Evolutionary conservation across 2,329 filamentous ascomycete genomes (phyloP), one percentile per base, ranked within the genome.

Genomic region (Laburnicola sp.): DNA sequence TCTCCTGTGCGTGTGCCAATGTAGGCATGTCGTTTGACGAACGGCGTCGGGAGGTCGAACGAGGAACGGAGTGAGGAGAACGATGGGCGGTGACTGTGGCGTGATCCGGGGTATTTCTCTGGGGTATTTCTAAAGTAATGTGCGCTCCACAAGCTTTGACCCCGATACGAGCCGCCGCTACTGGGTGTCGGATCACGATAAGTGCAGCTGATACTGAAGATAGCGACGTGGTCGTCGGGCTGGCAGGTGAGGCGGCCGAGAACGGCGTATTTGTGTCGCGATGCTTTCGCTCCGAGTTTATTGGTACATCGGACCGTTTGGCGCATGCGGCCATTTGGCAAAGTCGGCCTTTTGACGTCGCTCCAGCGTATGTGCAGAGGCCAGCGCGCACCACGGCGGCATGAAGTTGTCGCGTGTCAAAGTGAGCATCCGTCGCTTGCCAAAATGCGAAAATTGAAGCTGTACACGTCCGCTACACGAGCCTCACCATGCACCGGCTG

Each of bases 11-110:
- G 30, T 51, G 46, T 23, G 59, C 63, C 55, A 66, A 62, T 56
- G 64, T 45, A 50, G 69, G 54, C 69, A 71, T 71, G 39, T 59
- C 57, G 58, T 23, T 42, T 28, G 31, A 36, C 21, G 43, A 45
- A 27, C 38, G 37, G 26, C 16, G 11, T 16, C 16, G 46, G 41
- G 46, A 47, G 50, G 32, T 49, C 42, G 37, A 40, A 21, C 30
- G 32, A 36, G 31, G 34, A 39, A 16, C 27, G 46, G 36, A 44
- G 42, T 50, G 52, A 42, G 30, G 50, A 56, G 38, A 50, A 48
- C 31, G 39, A 44, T 27, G 5, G 37, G 30, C 7, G 48, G 39
- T 48, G 45, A 40, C 36, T 37, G 39, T 49, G 49, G 57, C 62
- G 63, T 60, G 54, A 60, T 57, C 25, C 26, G 43, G 51, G 50